phyloP scores from a whole-genome alignment of 2,329 filamentous ascomycete species.

The Trichoderma atroviride region DNA sequence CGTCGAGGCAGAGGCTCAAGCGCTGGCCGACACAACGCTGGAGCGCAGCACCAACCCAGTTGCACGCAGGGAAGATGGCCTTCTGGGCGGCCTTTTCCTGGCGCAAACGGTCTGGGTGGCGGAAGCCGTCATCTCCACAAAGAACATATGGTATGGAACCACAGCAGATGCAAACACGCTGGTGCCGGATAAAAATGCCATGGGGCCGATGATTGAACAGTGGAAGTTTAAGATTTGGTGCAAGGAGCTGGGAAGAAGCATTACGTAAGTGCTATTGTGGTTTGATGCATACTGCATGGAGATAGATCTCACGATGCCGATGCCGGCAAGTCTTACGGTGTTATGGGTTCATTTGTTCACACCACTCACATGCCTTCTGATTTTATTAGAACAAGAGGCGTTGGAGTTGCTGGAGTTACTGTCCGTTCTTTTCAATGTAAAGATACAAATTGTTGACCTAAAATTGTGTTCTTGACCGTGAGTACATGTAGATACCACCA shows the following conservation, averaged over 20 bases:
- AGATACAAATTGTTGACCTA: not conserved
- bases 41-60: not conserved
- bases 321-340: not conserved
- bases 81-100: not conserved
- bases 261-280: not conserved
- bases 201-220: not conserved
- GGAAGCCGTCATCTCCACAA: not conserved
- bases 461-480: not conserved
- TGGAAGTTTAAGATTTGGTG: constrained; percentile 11
- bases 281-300: not conserved
- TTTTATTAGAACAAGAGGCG: not conserved
- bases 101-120: constrained; percentile 16
- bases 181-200: too few relatives aligned
- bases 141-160: not conserved
- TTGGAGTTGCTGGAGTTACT: not conserved
- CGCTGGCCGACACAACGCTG: not conserved
- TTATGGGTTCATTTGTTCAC: not conserved
- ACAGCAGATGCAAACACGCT: not conserved
- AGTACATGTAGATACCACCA: not conserved
- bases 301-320: not conserved
- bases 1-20: not conserved
- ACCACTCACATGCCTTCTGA: not conserved
- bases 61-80: not conserved
- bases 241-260: constrained; percentile 5
- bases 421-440: not conserved